phyloP scores from a whole-genome alignment of 2,329 filamentous ascomycete species.

The Drechslerella dactyloides region DNA sequence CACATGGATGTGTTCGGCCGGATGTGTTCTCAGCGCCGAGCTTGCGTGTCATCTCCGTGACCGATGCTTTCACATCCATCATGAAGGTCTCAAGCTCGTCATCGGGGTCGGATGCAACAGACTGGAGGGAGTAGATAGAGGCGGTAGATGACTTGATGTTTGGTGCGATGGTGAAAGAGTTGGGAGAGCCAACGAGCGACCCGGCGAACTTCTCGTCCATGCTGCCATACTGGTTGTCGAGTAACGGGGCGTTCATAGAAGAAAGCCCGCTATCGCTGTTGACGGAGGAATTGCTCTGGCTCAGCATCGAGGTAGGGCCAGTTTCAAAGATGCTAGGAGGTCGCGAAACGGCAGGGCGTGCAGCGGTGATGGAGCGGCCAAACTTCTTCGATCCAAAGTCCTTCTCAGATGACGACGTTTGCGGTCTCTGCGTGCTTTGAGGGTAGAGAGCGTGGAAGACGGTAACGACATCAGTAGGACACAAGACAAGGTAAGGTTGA shows the following conservation, averaged over 20 bases:
- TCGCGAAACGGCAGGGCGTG: constrained; percentile 30
- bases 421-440: constrained; percentile 47
- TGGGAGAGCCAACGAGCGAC: constrained; percentile 44
- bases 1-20: constrained; percentile 76
- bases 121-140: constrained; percentile 52
- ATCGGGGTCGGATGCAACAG: constrained; percentile 39
- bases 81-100: constrained; percentile 43
- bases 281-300: constrained; percentile 74
- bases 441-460: constrained; percentile 85
- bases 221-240: constrained; percentile 65
- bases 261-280: constrained; percentile 74
- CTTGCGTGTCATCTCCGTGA: constrained; percentile 73
- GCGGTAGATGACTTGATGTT: constrained; percentile 59
- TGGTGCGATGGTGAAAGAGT: constrained; percentile 50
- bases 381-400: constrained; percentile 62
- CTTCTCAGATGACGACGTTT: constrained; percentile 57
- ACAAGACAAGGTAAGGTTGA: constrained; percentile 79
- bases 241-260: constrained; percentile 60
- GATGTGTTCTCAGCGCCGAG: constrained; percentile 70
- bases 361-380: constrained; percentile 39
- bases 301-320: constrained; percentile 68
- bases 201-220: constrained; percentile 61
- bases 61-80: constrained; percentile 69
- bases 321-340: constrained; percentile 61
- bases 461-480: constrained; percentile 78